Conservation (phyloP, 1,284 basidiomycete genomes). For the Filobasidium uniguttulatum region DNA sequence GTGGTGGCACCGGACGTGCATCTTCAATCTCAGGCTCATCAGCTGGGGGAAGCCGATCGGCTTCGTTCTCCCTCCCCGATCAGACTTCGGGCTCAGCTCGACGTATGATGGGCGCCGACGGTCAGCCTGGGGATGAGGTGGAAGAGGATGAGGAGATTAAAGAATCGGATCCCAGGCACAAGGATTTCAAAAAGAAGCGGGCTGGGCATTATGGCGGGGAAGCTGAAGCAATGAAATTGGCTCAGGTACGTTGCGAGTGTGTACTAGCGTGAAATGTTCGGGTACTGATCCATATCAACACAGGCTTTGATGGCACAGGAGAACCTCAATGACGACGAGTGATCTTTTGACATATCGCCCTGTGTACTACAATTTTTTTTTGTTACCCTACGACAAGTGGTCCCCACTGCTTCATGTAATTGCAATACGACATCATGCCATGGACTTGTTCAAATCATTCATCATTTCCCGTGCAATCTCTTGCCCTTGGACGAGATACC, state of each 20-base stretch:
- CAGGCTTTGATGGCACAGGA: constrained; percentile 12
- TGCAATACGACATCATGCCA: too few relatives aligned
- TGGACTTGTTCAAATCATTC: constrained; percentile 16
- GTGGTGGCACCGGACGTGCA: neutral
- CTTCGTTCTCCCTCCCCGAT: constrained; percentile 62
- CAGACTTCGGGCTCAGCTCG: constrained; percentile 43
- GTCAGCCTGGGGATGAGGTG: constrained; percentile 20
- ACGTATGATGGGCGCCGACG: neutral
- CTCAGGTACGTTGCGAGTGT: constrained; percentile 25
- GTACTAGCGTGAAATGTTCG: neutral
- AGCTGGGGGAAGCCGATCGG: constrained; percentile 38
- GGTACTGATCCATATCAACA: neutral
- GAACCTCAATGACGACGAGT: constrained; percentile 8
- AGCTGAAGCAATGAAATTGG: constrained; percentile 72
- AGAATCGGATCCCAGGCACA: constrained; percentile 66
- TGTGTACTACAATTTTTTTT: too few relatives aligned
- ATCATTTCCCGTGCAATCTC: constrained; percentile 20
- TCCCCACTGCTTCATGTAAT: too few relatives aligned
- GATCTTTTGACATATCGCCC: too few relatives aligned
- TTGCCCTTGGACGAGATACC: constrained; percentile 20
- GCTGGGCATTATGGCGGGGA: constrained; percentile 81
- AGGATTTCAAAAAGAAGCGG: constrained; percentile 64
- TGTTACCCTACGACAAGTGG: too few relatives aligned
- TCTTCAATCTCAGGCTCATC: neutral
- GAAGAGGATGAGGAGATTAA: constrained; percentile 53